phyloP scores from a whole-genome alignment of 768 basidiomycete genomes.

The Cubamyces lactineus region DNA sequence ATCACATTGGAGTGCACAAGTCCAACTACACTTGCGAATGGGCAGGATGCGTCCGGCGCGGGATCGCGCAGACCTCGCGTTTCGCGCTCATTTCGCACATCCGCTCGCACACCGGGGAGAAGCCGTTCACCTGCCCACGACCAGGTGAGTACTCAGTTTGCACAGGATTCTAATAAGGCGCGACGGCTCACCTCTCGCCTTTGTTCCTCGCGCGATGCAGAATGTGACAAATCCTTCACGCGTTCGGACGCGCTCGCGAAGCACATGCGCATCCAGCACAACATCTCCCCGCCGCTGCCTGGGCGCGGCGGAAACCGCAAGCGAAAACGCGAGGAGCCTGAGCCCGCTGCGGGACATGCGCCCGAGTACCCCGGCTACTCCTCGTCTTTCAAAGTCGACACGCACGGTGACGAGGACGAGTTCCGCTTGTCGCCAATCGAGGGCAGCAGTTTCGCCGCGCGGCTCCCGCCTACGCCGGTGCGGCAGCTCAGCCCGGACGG shows the following conservation, averaged over 20 bases:
- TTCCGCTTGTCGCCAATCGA: conserved; percentile 38
- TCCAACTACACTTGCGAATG: conserved; percentile 91
- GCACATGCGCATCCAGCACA: conserved; percentile 89
- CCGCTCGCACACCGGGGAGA: conserved; percentile 92
- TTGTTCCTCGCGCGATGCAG: conserved; percentile 41
- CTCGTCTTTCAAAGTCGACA: conserved; percentile 59
- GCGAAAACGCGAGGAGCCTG: conserved; percentile 55
- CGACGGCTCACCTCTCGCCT: neutral
- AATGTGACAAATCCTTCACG: conserved; percentile 94
- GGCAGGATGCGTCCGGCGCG: conserved; percentile 77
- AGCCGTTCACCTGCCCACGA: conserved; percentile 82
- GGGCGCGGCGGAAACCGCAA: conserved; percentile 72
- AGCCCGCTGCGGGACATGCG: conserved; percentile 33
- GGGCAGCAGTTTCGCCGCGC: conserved; percentile 36
- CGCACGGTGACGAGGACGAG: conserved; percentile 41
- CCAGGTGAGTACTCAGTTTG: conserved; percentile 56
- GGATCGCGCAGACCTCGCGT: conserved; percentile 83
- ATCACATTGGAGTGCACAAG: conserved; percentile 82
- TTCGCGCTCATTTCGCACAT: conserved; percentile 92
- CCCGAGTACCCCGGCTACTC: conserved; percentile 36
- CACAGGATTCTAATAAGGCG: neutral
- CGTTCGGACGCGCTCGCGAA: conserved; percentile 93
- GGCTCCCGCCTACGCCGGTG: conserved; percentile 15
- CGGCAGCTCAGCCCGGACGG: conserved; percentile 33
- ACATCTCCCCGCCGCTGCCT: conserved; percentile 72